A percentile compares a stretch with the other conserved stretches of the same genome.
Conservation (phyloP, 352 stramenopile species). For the Pythium folliculosum region DNA sequence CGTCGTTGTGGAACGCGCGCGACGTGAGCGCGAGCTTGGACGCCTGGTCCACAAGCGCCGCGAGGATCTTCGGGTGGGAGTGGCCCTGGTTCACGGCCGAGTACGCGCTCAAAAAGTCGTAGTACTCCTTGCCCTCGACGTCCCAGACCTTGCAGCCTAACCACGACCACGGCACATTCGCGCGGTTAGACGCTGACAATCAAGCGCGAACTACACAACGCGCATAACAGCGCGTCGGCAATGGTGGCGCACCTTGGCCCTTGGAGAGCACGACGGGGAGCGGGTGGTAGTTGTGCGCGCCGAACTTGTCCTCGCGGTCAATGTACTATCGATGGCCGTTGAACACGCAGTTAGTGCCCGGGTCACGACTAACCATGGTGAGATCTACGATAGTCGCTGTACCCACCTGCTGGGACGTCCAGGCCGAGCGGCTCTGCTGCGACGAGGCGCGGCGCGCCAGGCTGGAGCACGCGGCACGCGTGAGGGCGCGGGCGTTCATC, state of each 20-base stretch:
- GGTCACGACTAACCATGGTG: neutral
- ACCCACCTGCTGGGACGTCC: conserved; percentile 33
- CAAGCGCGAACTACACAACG: neutral
- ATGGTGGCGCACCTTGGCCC: conserved; percentile 49
- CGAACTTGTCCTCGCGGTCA: conserved; percentile 90
- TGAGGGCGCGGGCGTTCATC: conserved; percentile 17
- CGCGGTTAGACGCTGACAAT: neutral
- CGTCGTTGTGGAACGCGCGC: conserved; percentile 98
- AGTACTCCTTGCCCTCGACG: conserved; percentile 97
- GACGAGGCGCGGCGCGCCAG: conserved; percentile 18
- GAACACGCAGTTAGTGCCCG: neutral
- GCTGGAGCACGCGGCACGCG: conserved; percentile 1
- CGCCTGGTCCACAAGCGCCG: conserved; percentile 93
- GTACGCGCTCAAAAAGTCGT: conserved; percentile 97
- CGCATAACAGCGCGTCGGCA: neutral
- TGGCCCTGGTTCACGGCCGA: conserved; percentile 91
- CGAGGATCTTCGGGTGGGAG: conserved; percentile 98
- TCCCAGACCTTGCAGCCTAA: conserved; percentile 95
- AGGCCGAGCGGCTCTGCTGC: conserved; percentile 25
- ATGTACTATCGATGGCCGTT: conserved; percentile 51
- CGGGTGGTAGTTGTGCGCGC: conserved; percentile 99
- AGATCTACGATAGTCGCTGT: neutral
- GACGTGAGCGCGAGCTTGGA: conserved; percentile 96
- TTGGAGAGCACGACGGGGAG: conserved; percentile 95
- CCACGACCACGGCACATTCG: conserved; percentile 4